Base-by-base conservation (phyloP, 2,329 filamentous ascomycete genomes). In the Pseudocercospora pini-densiflorae region DNA sequence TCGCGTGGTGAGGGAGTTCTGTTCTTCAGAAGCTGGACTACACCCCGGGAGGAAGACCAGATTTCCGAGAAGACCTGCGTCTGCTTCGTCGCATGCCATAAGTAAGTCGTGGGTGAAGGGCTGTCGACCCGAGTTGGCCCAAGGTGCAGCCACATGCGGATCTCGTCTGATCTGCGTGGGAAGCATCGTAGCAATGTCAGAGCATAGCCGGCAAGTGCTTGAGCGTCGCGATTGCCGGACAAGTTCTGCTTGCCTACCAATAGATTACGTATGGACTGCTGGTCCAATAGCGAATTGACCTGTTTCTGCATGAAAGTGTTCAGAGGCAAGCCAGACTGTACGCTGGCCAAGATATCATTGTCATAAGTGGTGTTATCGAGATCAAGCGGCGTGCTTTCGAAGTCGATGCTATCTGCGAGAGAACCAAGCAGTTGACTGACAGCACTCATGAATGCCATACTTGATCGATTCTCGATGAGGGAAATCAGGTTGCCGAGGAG, bases 81-180 rank as follows among this genome's bases (percentile, higher is more conserved):
- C 21, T 79, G 79, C 66, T 82, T 84, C 57, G 87, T 84, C 29
- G 88, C 87, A 62, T 90, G 85, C 93, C 95, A 97, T 71, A 98
- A 92, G 75, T 93, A 97, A 71, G 90, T 90, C 65, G 94, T 89
- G 0, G 91, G 89, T 0, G 92, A 90, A 8, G 89, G 63, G 21
- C 54, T 65, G 69, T 73, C 77, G 60, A 76, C 69, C 2, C 67
- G 65, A 5, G 73, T 72, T 10, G 77, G 75, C 0, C 93, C 92
- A 47, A 95, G 85, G 75, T 95, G 98, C 0, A 98, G 83, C 81
- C 93, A 94, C 92, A 98, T 97, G 23, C 94, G 90, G 67, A 97
- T 96, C 66, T 97, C 93, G 74, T 97, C 94, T 3, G 89, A 90
- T 66, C 88, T 86, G 6, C 85, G 82, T 8, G 94, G 93, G 71